phyloP scores from a whole-genome alignment of 495 filamentous ascomycete genomes.

The Podospora appendiculata region DNA sequence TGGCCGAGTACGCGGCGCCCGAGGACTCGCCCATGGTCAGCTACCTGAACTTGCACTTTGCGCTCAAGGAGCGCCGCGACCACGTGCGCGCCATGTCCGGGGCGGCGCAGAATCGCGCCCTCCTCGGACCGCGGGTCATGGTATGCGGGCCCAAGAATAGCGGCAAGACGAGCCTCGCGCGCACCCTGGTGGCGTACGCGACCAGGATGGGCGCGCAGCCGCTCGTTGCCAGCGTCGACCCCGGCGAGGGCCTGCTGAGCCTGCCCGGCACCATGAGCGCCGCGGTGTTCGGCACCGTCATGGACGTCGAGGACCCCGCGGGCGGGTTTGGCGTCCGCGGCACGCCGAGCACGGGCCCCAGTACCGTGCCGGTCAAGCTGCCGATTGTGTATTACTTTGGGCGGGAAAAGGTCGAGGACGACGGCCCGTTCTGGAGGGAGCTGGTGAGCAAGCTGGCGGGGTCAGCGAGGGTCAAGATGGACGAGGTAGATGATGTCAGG shows the following conservation, averaged over 20 bases:
- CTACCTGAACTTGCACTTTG: slow-evolving; percentile 84
- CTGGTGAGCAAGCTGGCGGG: slow-evolving; percentile 71
- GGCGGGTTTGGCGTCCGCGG: slow-evolving; percentile 81
- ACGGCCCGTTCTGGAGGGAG: slow-evolving; percentile 61
- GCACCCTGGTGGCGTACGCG: slow-evolving; percentile 75
- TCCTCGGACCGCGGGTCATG: slow-evolving; percentile 62
- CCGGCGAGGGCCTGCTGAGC: slow-evolving; percentile 74
- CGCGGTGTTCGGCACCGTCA: slow-evolving; percentile 69
- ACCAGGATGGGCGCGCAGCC: slow-evolving; percentile 70
- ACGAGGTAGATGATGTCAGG: slow-evolving; percentile 65
- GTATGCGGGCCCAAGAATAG: slow-evolving; percentile 73
- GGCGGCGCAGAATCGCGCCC: neutral
- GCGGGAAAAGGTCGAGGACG: slow-evolving; percentile 64
- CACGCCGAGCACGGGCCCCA: slow-evolving; percentile 85
- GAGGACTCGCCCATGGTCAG: slow-evolving; percentile 79
- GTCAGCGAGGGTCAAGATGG: slow-evolving; percentile 67
- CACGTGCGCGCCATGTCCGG: neutral
- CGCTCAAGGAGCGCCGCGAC: slow-evolving; percentile 53
- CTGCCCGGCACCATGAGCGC: slow-evolving; percentile 82
- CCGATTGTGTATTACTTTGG: slow-evolving; percentile 92
- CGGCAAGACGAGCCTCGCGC: slow-evolving; percentile 80
- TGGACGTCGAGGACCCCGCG: slow-evolving; percentile 62
- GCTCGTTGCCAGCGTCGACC: slow-evolving; percentile 78
- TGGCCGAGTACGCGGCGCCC: slow-evolving; percentile 56
- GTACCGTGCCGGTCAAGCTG: slow-evolving; percentile 77